Evolutionary conservation across 1,139 yeast species (phyloP).

Genomic region (Taphrina wiesneri): DNA sequence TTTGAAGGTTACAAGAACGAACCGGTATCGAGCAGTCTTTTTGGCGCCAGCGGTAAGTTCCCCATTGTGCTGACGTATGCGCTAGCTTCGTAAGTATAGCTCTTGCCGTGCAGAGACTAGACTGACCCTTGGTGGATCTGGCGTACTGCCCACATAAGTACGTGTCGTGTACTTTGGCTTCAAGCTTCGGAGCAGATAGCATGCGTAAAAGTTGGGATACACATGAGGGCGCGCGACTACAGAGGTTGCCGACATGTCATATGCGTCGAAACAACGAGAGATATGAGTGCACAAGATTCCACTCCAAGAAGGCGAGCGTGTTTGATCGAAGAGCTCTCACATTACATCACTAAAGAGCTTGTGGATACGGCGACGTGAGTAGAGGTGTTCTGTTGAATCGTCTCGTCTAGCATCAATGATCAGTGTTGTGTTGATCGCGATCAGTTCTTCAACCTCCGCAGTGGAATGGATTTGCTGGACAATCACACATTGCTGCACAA

Average conservation of each 20-base stretch:
- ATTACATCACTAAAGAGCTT: too few species aligned
- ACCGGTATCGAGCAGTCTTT: slow-evolving; percentile 49
- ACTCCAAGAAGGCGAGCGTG: too few species aligned
- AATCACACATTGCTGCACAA: too few species aligned
- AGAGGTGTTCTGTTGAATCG: too few species aligned
- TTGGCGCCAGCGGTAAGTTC: slow-evolving; percentile 67
- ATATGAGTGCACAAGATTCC: neutral
- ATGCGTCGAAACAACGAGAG: neutral
- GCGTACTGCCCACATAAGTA: slow-evolving; percentile 76
- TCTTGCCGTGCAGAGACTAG: neutral
- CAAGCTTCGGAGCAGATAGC: slow-evolving; percentile 63
- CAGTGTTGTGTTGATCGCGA: too few species aligned
- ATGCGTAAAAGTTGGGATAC: slow-evolving; percentile 58
- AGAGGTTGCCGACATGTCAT: slow-evolving; percentile 1
- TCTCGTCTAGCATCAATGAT: too few species aligned
- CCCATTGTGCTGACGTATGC: slow-evolving; percentile 80
- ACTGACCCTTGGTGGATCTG: slow-evolving; percentile 59
- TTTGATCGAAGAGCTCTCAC: too few species aligned
- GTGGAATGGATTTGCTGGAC: too few species aligned
- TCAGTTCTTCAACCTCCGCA: too few species aligned
- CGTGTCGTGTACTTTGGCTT: slow-evolving; percentile 53
- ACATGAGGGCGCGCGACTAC: slow-evolving; percentile 14
- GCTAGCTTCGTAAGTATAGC: slow-evolving; percentile 31
- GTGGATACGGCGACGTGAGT: too few species aligned
- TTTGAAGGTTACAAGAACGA: neutral